These are phyloP conservation scores for Dactylellina sp. DNA, from an alignment of 2,329 filamentous ascomycete genomes.

Conservation along the genomic window DNA sequence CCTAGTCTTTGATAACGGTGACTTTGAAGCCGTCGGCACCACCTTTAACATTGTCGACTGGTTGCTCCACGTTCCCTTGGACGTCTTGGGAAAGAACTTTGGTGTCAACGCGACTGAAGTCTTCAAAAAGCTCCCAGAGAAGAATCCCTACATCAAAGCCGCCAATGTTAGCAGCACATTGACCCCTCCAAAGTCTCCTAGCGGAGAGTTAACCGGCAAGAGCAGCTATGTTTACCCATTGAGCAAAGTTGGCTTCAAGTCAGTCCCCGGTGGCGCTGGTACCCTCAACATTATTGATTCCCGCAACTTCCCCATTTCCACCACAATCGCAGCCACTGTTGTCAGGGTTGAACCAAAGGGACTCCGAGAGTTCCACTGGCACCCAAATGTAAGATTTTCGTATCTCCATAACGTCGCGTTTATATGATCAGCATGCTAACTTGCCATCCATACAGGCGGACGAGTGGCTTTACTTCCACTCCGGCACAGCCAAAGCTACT, in stretches of 20 bases:
- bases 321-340: constrained; percentile 74
- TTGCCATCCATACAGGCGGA: constrained; percentile 67
- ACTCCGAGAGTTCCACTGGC: constrained; percentile 76
- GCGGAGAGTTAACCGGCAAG: constrained; percentile 69
- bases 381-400: constrained; percentile 70
- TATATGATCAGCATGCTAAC: constrained; percentile 12
- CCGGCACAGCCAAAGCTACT: constrained; percentile 72
- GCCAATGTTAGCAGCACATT: constrained; percentile 69
- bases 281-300: constrained; percentile 75
- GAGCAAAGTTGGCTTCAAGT: constrained; percentile 64
- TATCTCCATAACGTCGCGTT: neutral
- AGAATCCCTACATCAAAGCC: constrained; percentile 73
- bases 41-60: constrained; percentile 79
- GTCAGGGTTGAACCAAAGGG: constrained; percentile 74
- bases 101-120: constrained; percentile 73
- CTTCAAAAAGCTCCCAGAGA: constrained; percentile 67
- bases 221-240: constrained; percentile 73
- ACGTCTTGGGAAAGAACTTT: constrained; percentile 76
- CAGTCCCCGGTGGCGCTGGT: constrained; percentile 73
- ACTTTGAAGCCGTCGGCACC: constrained; percentile 75
- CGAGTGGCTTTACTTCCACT: constrained; percentile 78
- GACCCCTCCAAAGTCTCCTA: constrained; percentile 64
- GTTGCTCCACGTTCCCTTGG: constrained; percentile 73
- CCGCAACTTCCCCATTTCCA: constrained; percentile 74
- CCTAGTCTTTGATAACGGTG: constrained; percentile 74